Base-by-base conservation (phyloP, 192 early-diverging fungal genomes). In the Backusella liffmaniae region DNA sequence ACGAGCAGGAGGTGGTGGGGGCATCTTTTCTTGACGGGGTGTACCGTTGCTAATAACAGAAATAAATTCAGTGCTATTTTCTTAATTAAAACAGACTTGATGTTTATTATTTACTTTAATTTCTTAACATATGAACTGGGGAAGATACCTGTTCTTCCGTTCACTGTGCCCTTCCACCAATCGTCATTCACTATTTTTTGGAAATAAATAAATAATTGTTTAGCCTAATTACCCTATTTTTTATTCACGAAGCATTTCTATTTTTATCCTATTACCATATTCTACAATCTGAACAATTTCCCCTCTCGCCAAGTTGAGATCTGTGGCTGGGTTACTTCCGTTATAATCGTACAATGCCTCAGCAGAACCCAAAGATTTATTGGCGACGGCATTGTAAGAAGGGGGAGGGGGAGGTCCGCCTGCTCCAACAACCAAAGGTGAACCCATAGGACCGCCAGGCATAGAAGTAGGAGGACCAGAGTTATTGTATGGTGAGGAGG, bases 311-410 rank as follows among this genome's bases (percentile, higher is more conserved):
- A 92, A 92, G 15, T 65, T 70, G 42, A 92, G 79, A 73, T 92
- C 91, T 16, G 83, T 84, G 3, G 77, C 71, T 26, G 85, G 80
- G 73, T 89, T 84, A n/a, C 44, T 39, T 15, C 89, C 90, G 9
- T 83, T 75, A 70, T 86, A 92, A 70, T 92, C 91, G 73, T 91
- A 92, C 56, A 91, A 66, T 16, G 91, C 91, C 30, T 83, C 76
- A 44, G 84, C 90, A 30, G 79, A 80, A 9, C 51, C 37, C 30
- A 76, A 36, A 8, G 74, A 75, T 21, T 66, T 41, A 16, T 62
- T 34, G 65, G 44, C 18, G 13, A 16, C 62, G 15, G 74, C 12
- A 30, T 71, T 71, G 8, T 71, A 44, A 18, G 49, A 37, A 42
- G 72, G 78, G 4, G 71, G 67, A 8, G 80, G 80, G 34, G 80